Conservation (phyloP, 2,329 filamentous ascomycete species). For the Stagonosporopsis cucurbitacearum region DNA sequence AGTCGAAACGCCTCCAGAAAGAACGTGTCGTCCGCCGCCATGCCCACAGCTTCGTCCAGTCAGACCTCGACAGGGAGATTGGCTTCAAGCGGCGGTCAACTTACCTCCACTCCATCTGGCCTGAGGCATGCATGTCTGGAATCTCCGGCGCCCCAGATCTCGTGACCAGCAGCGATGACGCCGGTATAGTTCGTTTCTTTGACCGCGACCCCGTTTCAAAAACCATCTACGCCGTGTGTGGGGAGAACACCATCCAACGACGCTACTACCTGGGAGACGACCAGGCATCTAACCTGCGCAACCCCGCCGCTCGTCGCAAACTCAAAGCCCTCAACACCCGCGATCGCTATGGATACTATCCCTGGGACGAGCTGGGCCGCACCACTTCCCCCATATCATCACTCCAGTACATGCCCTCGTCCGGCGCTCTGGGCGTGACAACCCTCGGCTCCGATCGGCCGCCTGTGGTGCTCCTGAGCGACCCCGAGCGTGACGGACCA, state of each 20-base stretch:
- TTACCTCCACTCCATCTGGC: slow-evolving; percentile 33
- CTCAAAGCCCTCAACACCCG: slow-evolving; percentile 4
- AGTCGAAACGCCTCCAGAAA: slow-evolving; percentile 23
- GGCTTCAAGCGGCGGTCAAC: slow-evolving; percentile 26
- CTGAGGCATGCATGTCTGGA: slow-evolving; percentile 35
- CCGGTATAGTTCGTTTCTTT: slow-evolving; percentile 31
- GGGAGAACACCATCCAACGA: slow-evolving; percentile 31
- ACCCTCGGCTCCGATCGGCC: slow-evolving; percentile 38
- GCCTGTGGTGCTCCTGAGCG: slow-evolving; percentile 36
- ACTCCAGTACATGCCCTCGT: slow-evolving; percentile 34
- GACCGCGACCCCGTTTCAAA: slow-evolving; percentile 34
- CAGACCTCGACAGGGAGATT: slow-evolving; percentile 37
- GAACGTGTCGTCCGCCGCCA: slow-evolving; percentile 35
- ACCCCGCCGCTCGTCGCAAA: background rate
- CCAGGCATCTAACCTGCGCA: background rate
- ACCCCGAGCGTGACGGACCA: slow-evolving; percentile 34
- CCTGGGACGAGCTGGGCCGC: slow-evolving; percentile 31
- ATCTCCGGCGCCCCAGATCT: slow-evolving; percentile 12
- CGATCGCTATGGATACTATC: slow-evolving; percentile 27
- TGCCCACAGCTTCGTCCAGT: slow-evolving; percentile 24
- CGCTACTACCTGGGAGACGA: slow-evolving; percentile 13
- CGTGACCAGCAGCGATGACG: slow-evolving; percentile 16
- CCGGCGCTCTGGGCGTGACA: slow-evolving; percentile 40
- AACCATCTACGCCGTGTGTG: slow-evolving; percentile 34
- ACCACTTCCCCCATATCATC: slow-evolving; percentile 42